A percentile compares a stretch with the other conserved stretches of the same genome.
phyloP scores from a whole-genome alignment of 345 rosid genomes.

The Euphorbia tirucalli region DNA sequence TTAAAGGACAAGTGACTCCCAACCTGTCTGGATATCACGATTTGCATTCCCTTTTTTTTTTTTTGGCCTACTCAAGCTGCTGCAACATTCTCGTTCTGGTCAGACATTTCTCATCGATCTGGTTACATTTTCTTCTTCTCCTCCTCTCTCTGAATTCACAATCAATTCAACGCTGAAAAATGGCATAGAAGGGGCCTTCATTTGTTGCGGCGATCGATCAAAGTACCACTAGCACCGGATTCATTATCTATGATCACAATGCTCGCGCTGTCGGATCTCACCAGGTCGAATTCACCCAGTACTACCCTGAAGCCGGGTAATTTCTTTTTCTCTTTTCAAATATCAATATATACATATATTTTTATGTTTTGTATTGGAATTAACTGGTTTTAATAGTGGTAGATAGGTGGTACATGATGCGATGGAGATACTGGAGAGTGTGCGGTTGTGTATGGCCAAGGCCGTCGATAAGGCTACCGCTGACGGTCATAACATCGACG shows the following conservation, averaged over 20 bases:
- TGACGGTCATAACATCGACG: slow-evolving; percentile 74
- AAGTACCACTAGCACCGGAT: slow-evolving; percentile 93
- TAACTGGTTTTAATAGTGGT: neutral
- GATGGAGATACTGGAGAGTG: slow-evolving; percentile 86
- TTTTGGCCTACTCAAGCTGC: too few species aligned
- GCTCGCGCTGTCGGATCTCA: slow-evolving; percentile 65
- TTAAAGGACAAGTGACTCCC: too few species aligned
- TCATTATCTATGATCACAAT: slow-evolving; percentile 69
- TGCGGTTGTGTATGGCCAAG: slow-evolving; percentile 65
- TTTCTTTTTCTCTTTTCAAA: neutral
- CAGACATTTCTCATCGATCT: neutral
- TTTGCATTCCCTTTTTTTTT: too few species aligned
- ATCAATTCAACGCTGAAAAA: slow-evolving; percentile 5
- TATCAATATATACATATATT: too few species aligned
- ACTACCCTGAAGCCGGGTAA: slow-evolving; percentile 91
- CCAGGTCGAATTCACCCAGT: slow-evolving; percentile 95
- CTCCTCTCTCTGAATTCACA: too few species aligned
- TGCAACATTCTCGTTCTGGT: neutral
- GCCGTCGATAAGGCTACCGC: too few species aligned
- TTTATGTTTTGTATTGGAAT: neutral
- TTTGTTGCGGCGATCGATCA: slow-evolving; percentile 80
- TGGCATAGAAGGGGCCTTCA: slow-evolving; percentile 34
- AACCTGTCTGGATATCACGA: too few species aligned
- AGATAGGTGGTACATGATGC: slow-evolving; percentile 99
- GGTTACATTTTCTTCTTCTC: too few species aligned